phyloP scores from a whole-genome alignment of 805 yeast species.

The Candida dajiaensis region DNA sequence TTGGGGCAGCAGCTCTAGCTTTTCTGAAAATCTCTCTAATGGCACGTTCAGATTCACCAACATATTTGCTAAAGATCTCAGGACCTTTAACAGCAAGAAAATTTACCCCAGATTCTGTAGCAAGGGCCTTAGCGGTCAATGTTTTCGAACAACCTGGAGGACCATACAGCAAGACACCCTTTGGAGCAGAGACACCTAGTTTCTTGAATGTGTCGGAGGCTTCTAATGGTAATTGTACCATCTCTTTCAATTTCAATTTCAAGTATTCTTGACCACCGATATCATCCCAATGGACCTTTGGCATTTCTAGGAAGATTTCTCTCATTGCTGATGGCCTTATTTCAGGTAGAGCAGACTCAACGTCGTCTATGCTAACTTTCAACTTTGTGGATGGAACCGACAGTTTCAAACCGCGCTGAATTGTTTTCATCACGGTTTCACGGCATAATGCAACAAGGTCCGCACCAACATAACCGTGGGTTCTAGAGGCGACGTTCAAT shows the following conservation, averaged over 20 bases:
- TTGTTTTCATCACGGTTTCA: constrained; percentile 82
- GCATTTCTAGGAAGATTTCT: constrained; percentile 90
- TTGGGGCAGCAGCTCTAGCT: constrained; percentile 93
- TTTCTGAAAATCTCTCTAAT: constrained; percentile 90
- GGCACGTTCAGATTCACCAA: constrained; percentile 91
- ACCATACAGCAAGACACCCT: constrained; percentile 89
- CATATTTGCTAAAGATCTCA: constrained; percentile 89
- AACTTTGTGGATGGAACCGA: constrained; percentile 29
- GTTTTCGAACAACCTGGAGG: constrained; percentile 99
- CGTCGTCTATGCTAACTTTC: constrained; percentile 47
- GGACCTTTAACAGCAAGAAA: constrained; percentile 97
- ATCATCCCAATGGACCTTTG: constrained; percentile 88
- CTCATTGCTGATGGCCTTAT: constrained; percentile 96
- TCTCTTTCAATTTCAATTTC: constrained; percentile 77
- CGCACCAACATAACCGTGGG: constrained; percentile 98
- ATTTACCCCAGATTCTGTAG: constrained; percentile 91
- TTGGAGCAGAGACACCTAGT: constrained; percentile 85
- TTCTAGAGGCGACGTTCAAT: constrained; percentile 58
- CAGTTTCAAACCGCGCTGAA: constrained; percentile 49
- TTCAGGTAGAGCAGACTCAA: constrained; percentile 69
- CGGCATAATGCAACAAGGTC: constrained; percentile 84
- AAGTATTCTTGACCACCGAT: constrained; percentile 91
- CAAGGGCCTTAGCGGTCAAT: constrained; percentile 88
- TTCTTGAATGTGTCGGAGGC: constrained; percentile 70
- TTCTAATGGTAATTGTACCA: constrained; percentile 85